Base-by-base conservation (phyloP, 2,329 filamentous ascomycete species). In the Fusarium humuli region DNA sequence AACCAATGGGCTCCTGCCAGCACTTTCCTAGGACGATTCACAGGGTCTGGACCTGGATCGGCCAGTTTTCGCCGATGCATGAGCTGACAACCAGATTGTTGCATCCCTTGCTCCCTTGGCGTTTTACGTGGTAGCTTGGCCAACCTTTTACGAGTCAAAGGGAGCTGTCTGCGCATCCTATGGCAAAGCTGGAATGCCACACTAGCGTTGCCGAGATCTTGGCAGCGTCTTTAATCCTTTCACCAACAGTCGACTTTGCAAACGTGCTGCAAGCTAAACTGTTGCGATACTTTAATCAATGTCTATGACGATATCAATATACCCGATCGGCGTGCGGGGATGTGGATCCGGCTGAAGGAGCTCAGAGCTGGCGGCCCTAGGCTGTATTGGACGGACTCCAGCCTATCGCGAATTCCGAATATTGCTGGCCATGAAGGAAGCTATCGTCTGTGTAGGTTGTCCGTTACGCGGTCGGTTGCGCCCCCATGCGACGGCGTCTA, bases 271-370 rank as follows among this genome's bases (percentile, higher is more conserved):
- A 56, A 61, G 41, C 30, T 57, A 48, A 37, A 45, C 52, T 55
- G 45, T 40, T 46, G 54, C 65, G 65, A 66, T 71, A 59, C 41
- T 25, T 52, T 34, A 55, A 48, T 16, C 60, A 57, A 57, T 52
- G 54, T 72, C 69, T 72, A 72, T 72, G 69, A 72, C 69, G 69
- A 67, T 70, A 53, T 67, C 29, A 56, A 40, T 53, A 59, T 30
- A 61, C 56, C 30, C 40, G 69, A 69, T 71, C 64, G 60, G 40
- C 65, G 52, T 59, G 57, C 48, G 49, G 65, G 69, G 54, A 61
- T 58, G 69, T 69, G 57, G 57, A 48, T 50, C 57, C 50, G 42
- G 57, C 45, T 45, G 37, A 53, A 41, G 67, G 49, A 42, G 32
- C 34, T 53, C 34, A 18, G 37, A 41, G 42, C 34, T 55, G 46